Evolutionary conservation across 1,139 yeast species (phyloP).

Genomic region (Scheffersomyces titani): DNA sequence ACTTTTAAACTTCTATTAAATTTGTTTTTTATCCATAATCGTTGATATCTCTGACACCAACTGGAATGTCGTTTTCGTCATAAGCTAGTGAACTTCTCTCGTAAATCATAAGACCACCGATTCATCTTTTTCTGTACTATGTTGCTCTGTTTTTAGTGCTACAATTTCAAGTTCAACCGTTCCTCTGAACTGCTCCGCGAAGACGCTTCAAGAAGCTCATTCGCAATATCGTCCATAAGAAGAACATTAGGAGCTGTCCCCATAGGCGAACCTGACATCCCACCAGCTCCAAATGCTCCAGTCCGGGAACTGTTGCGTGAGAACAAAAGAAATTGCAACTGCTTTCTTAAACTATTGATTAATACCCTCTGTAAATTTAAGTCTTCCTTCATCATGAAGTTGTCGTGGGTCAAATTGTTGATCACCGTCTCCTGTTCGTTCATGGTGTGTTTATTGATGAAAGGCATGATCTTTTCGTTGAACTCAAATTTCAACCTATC

Average conservation of each 20-base stretch:
- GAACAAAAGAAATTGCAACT: constrained; percentile 50
- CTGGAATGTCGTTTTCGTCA: not conserved
- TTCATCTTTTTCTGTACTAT: not conserved
- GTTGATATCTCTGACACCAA: not conserved
- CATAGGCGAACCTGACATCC: not conserved
- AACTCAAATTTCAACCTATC: constrained; percentile 45
- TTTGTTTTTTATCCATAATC: not conserved
- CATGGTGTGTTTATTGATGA: constrained; percentile 27
- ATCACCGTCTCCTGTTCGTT: constrained; percentile 40
- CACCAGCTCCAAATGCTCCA: not conserved
- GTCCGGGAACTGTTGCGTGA: constrained; percentile 26
- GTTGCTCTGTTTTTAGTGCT: not conserved
- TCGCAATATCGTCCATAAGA: not conserved
- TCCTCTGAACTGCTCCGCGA: constrained; percentile 40
- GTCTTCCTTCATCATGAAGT: constrained; percentile 50
- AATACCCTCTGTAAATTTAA: constrained; percentile 47
- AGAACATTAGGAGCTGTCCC: not conserved
- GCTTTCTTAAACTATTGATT: constrained; percentile 51
- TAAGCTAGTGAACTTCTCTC: not conserved
- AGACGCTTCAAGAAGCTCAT: constrained; percentile 19
- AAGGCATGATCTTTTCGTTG: constrained; percentile 42
- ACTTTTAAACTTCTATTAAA: not conserved
- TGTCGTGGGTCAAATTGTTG: constrained; percentile 43
- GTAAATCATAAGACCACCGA: not conserved
- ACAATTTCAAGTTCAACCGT: constrained; percentile 35